Evolutionary conservation across 345 rosid genomes (phyloP).

Genomic region (Ceriops zippeliana): DNA sequence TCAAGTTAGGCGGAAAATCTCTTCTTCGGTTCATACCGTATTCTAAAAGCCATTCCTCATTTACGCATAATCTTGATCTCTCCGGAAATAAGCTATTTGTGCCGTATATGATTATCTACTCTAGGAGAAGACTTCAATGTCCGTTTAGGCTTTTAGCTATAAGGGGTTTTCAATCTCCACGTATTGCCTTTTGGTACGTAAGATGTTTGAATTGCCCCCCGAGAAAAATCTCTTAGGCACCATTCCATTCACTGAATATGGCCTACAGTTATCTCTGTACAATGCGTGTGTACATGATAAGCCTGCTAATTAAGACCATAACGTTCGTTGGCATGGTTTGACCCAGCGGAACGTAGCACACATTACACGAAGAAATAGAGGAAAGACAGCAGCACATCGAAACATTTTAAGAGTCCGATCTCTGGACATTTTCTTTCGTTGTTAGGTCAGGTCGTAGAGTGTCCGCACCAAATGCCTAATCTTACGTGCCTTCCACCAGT

Average conservation of each 20-base stretch:
- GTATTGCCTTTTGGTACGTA: no score
- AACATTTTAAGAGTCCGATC: no score
- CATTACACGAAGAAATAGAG: neutral
- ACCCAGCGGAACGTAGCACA: neutral
- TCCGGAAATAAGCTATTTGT: no score
- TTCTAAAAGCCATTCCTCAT: neutral
- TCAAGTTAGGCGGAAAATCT: neutral
- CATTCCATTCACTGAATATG: conserved; percentile 7
- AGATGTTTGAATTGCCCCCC: neutral
- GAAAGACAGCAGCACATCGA: conserved; percentile 7
- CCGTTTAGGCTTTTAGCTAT: neutral
- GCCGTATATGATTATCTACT: no score
- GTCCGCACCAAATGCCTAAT: neutral
- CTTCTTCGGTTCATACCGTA: neutral
- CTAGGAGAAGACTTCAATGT: neutral
- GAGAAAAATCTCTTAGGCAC: conserved; percentile 12
- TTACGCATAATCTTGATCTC: no score
- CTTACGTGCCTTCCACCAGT: conserved; percentile 28
- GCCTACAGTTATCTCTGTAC: no score
- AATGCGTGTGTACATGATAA: neutral
- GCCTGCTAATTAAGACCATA: conserved; percentile 21
- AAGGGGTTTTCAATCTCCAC: no score
- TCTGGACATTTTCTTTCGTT: neutral
- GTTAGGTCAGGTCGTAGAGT: conserved; percentile 25
- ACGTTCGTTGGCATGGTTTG: neutral